Evolutionary conservation across 2,329 filamentous ascomycete genomes (phyloP).

Genomic region (Sporothrix schenckii): DNA sequence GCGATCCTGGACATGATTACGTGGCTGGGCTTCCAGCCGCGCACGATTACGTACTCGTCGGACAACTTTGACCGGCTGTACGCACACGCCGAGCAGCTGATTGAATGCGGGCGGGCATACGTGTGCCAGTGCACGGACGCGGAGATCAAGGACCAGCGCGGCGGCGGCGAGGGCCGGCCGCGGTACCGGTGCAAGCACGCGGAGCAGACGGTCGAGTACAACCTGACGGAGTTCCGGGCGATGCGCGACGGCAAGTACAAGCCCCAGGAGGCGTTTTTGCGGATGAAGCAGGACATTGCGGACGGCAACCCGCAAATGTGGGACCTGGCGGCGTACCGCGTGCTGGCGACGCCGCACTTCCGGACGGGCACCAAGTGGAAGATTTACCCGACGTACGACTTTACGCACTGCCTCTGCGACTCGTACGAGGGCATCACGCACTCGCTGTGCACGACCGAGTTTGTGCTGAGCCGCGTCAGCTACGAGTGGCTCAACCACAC

Average conservation of each 20-base stretch:
- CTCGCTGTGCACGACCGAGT: slow-evolving; percentile 79
- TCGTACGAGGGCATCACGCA: slow-evolving; percentile 76
- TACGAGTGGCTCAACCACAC: slow-evolving; percentile 88
- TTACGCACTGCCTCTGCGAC: slow-evolving; percentile 88
- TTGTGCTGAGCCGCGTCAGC: slow-evolving; percentile 60
- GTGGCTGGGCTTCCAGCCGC: slow-evolving; percentile 84
- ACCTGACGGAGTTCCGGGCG: slow-evolving; percentile 75
- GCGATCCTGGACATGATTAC: slow-evolving; percentile 86
- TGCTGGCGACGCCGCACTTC: slow-evolving; percentile 71
- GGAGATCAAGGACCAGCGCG: slow-evolving; percentile 84
- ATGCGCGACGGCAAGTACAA: slow-evolving; percentile 94
- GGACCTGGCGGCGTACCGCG: slow-evolving; percentile 89
- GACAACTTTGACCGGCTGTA: slow-evolving; percentile 91
- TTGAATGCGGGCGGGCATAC: slow-evolving; percentile 71
- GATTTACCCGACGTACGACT: slow-evolving; percentile 96
- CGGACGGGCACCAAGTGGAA: slow-evolving; percentile 83
- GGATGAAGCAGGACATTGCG: slow-evolving; percentile 75
- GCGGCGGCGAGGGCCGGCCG: slow-evolving; percentile 68
- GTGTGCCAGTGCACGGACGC: slow-evolving; percentile 85
- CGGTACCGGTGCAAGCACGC: slow-evolving; percentile 82
- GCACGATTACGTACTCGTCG: slow-evolving; percentile 79
- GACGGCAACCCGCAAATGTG: slow-evolving; percentile 59
- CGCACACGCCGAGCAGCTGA: slow-evolving; percentile 83
- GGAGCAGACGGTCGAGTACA: slow-evolving; percentile 72
- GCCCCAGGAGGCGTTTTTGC: slow-evolving; percentile 78